Conservation (phyloP, 768 basidiomycete genomes). For the Lactarius pseudohatsudake region DNA sequence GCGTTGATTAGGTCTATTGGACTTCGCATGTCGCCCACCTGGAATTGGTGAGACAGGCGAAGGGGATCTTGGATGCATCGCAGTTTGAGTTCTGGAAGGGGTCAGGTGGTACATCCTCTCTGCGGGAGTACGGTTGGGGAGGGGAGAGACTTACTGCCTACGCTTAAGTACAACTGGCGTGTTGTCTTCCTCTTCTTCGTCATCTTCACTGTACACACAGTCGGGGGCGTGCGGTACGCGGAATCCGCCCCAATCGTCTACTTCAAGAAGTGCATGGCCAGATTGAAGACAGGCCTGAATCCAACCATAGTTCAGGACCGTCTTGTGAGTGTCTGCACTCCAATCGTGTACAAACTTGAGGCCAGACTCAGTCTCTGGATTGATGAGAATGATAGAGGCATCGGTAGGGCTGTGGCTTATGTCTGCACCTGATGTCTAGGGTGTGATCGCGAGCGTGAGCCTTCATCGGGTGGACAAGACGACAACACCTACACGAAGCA, state of each 20-base stretch:
- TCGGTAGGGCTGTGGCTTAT: constrained; percentile 51
- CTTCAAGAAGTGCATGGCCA: constrained; percentile 45
- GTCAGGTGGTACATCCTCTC: neutral
- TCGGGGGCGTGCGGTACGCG: constrained; percentile 27
- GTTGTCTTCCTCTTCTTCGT: constrained; percentile 12
- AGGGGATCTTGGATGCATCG: constrained; percentile 2
- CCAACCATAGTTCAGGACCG: constrained; percentile 57
- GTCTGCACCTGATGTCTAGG: constrained; percentile 54
- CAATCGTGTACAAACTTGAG: constrained; percentile 58
- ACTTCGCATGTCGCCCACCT: constrained; percentile 2
- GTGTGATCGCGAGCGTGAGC: constrained; percentile 1
- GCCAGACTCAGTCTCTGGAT: constrained; percentile 51
- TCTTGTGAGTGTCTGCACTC: constrained; percentile 48
- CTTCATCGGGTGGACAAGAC: neutral
- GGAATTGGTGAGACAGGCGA: constrained; percentile 2
- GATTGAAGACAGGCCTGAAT: constrained; percentile 45
- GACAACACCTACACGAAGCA: constrained; percentile 25
- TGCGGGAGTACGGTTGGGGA: neutral
- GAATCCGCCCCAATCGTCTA: constrained; percentile 53
- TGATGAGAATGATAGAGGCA: constrained; percentile 60
- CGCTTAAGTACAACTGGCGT: neutral
- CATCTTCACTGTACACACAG: constrained; percentile 24
- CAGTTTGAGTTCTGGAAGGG: neutral
- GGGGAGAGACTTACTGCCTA: neutral
- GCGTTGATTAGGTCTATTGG: neutral